phyloP scores from a whole-genome alignment of 75 land plant species.

The Sequoiadendron giganteum region DNA sequence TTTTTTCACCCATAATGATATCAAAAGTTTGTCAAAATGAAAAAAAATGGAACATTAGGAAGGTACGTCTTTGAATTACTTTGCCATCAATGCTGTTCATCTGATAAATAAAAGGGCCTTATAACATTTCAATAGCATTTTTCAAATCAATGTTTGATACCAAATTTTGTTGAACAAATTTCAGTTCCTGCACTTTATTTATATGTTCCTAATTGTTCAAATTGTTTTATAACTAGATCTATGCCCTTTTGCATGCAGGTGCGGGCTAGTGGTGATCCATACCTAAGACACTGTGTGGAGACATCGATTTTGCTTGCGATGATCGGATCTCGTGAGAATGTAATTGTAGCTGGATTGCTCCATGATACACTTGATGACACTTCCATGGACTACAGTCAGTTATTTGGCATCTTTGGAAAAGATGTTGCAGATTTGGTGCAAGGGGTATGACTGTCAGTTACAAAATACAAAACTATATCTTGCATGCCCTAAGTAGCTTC shows the following conservation, averaged over 20 bases:
- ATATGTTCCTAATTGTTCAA: neutral
- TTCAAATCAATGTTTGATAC: neutral
- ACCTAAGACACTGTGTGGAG: constrained; percentile 90
- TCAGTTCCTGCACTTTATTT: neutral
- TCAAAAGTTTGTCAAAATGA: neutral
- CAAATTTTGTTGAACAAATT: neutral
- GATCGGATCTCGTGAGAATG: constrained; percentile 80
- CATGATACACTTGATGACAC: constrained; percentile 96
- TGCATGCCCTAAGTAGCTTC: neutral
- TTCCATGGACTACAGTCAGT: constrained; percentile 49
- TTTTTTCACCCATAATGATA: neutral
- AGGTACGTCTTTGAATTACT: neutral
- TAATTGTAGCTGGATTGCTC: constrained; percentile 93
- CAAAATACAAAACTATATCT: neutral
- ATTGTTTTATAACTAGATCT: neutral
- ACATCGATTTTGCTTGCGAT: constrained; percentile 76
- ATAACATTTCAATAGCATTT: neutral
- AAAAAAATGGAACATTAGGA: neutral
- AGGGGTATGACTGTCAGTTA: constrained; percentile 59
- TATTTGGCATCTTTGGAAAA: constrained; percentile 65
- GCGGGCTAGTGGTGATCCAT: constrained; percentile 90
- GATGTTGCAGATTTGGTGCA: constrained; percentile 84
- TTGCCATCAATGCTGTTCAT: neutral
- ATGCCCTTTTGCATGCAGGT: constrained; percentile 42
- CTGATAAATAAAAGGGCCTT: neutral